Conservation (phyloP, 768 basidiomycete species). For the Mycena galopus region DNA sequence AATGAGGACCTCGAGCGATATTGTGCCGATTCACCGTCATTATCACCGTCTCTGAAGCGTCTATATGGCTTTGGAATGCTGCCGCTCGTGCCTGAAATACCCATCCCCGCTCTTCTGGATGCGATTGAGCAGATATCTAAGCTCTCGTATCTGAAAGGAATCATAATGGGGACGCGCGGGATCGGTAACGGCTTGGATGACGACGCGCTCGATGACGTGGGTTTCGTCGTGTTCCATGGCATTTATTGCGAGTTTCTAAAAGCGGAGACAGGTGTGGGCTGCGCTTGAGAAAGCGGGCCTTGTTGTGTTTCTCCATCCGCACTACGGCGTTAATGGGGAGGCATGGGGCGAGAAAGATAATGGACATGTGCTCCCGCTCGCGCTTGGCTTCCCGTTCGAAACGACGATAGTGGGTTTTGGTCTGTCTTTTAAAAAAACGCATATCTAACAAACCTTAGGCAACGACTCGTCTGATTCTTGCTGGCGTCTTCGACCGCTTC, state of each 20-base stretch:
- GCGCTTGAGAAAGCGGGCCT: constrained; percentile 77
- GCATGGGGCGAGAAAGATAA: constrained; percentile 84
- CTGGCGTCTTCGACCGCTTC: constrained; percentile 85
- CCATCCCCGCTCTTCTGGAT: constrained; percentile 68
- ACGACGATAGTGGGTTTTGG: constrained; percentile 80
- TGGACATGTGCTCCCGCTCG: constrained; percentile 89
- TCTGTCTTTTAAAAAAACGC: neutral
- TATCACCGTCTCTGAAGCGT: constrained; percentile 62
- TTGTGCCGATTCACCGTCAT: constrained; percentile 73
- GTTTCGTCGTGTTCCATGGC: no score
- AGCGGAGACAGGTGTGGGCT: constrained; percentile 89
- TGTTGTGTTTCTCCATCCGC: constrained; percentile 88
- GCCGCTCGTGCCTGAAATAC: constrained; percentile 80
- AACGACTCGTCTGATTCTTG: constrained; percentile 82
- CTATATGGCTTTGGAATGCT: constrained; percentile 89
- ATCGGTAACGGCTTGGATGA: constrained; percentile 88
- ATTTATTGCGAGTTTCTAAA: no score
- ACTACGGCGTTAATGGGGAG: constrained; percentile 83
- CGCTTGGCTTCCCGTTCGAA: constrained; percentile 92
- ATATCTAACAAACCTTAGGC: constrained; percentile 54
- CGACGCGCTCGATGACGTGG: constrained; percentile 75
- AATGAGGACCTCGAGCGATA: constrained; percentile 86
- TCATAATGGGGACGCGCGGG: constrained; percentile 88
- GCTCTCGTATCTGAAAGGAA: constrained; percentile 75
- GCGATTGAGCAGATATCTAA: constrained; percentile 74